These are phyloP conservation scores for Parascedosporium putredinis DNA, from an alignment of 2,329 filamentous ascomycete species.

Conservation along the genomic window DNA sequence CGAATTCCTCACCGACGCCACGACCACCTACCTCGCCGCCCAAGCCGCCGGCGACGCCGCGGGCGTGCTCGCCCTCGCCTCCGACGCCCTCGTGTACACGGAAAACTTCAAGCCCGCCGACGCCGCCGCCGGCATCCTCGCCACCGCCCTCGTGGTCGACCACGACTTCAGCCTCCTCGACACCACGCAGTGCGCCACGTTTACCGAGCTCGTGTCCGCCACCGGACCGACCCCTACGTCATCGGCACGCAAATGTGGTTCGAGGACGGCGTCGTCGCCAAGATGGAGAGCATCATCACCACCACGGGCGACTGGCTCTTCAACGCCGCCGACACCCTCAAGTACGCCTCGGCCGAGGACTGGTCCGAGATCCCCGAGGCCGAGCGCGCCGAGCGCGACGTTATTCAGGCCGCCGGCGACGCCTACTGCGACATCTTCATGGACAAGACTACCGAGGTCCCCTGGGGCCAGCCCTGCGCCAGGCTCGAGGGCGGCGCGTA, in stretches of 20 bases:
- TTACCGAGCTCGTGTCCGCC: conserved; percentile 24
- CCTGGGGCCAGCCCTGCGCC: conserved; percentile 26
- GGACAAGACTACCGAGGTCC: conserved; percentile 25
- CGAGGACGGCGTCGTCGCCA: conserved; percentile 11
- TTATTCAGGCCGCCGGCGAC: conserved; percentile 25
- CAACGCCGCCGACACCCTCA: conserved; percentile 23
- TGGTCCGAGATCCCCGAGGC: conserved; percentile 23
- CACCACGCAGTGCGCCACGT: conserved; percentile 26
- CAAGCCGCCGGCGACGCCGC: conserved; percentile 15
- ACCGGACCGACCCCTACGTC: conserved; percentile 20
- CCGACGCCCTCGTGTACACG: conserved; percentile 16
- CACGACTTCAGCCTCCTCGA: conserved; percentile 26
- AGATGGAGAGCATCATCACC: conserved; percentile 21
- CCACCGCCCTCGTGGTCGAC: conserved; percentile 21
- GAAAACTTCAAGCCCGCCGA: conserved; percentile 23
- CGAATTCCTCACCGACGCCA: conserved; percentile 6
- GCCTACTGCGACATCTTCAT: conserved; percentile 26
- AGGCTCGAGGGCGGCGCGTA: conserved; percentile 26
- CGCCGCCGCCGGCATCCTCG: conserved; percentile 20
- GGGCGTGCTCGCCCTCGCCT: conserved; percentile 8
- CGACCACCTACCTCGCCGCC: conserved; percentile 14
- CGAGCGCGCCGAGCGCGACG: conserved; percentile 21
- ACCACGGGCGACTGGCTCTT: conserved; percentile 28
- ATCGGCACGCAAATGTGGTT: conserved; percentile 25
- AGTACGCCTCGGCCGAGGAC: conserved; percentile 23